Evolutionary conservation across 192 early-diverging fungal species (phyloP), one percentile per base, ranked within the genome.

Genomic region (Radiomyces spectabilis): DNA sequence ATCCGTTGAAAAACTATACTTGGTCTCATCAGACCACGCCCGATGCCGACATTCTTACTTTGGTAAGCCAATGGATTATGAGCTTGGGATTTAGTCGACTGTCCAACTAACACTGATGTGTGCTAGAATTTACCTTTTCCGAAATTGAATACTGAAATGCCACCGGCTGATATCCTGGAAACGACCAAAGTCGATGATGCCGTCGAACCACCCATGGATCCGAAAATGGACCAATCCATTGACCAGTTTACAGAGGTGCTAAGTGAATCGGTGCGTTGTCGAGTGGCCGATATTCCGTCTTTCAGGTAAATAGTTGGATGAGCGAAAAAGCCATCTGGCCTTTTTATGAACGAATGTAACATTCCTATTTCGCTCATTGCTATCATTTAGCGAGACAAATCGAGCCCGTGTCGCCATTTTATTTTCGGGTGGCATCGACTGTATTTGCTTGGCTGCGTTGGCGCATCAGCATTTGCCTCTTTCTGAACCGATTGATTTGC

Each of bases 381-480:
- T n/a, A n/a, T n/a, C n/a, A n/a, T n/a, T n/a, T n/a, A n/a, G n/a
- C n/a, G n/a, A n/a, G n/a, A n/a, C n/a, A n/a, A n/a, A 19, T 41
- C 8, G 1, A 40, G n/a, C 86, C 24, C 69, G 86, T 21, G 71
- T 93, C 2, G 90, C 75, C 0, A 75, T 96, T 21, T 59, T 98
- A 38, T 98, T 98, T 55, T 96, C 93, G 1, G 95, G 95, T 16
- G 95, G 95, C 13, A 61, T 98, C 7, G 95, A 98, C 68, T 98
- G 95, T 76, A 87, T 89, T 25, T 76, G 79, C 16, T 72, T 98
- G 9, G 93, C 95, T 0, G 92, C 88, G 0, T 73, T 98, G 5
- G 81, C 85, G 3, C 74, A 92, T 57, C 66, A 53, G 22, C 77
- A 86, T 38, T 63, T 96, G 5, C 86, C 92, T 1, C 34, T 56